phyloP scores from a whole-genome alignment of 2,329 filamentous ascomycete genomes.

The Cyclaneusma minus region DNA sequence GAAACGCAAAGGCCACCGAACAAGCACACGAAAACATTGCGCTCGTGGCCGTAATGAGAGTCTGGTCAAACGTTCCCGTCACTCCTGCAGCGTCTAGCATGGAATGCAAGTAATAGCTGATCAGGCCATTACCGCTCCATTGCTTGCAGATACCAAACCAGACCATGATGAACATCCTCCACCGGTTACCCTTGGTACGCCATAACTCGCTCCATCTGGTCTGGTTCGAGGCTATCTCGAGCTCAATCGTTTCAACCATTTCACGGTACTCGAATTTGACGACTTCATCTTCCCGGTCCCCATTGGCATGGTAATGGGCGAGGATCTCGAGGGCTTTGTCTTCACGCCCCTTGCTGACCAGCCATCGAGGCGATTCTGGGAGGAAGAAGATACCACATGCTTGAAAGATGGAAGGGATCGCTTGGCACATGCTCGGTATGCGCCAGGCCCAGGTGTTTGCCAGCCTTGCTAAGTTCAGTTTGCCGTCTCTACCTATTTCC shows the following conservation, averaged over 20 bases:
- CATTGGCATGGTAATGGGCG: conserved; percentile 39
- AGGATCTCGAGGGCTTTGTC: conserved; percentile 37
- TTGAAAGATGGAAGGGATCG: conserved; percentile 7
- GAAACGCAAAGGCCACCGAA: neutral
- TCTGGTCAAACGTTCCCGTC: conserved; percentile 7
- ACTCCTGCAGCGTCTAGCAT: conserved; percentile 12
- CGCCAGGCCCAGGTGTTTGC: conserved; percentile 5
- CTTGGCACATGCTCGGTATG: conserved; percentile 8
- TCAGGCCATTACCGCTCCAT: conserved; percentile 10
- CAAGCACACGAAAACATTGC: neutral
- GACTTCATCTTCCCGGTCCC: conserved; percentile 29
- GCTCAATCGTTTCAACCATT: conserved; percentile 14
- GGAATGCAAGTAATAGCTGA: conserved; percentile 10
- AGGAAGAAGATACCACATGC: conserved; percentile 32
- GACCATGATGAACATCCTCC: conserved; percentile 9
- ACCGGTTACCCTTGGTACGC: conserved; percentile 10
- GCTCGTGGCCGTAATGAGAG: conserved; percentile 13
- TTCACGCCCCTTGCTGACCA: conserved; percentile 36
- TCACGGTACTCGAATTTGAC: conserved; percentile 29
- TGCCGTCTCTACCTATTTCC: no score
- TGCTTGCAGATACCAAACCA: conserved; percentile 9
- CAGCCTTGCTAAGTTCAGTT: neutral
- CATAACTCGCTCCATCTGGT: conserved; percentile 8
- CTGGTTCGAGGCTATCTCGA: conserved; percentile 23
- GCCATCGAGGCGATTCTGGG: conserved; percentile 46